Base-by-base conservation (phyloP, 768 basidiomycete species). In the Holtermannia corniformis region DNA sequence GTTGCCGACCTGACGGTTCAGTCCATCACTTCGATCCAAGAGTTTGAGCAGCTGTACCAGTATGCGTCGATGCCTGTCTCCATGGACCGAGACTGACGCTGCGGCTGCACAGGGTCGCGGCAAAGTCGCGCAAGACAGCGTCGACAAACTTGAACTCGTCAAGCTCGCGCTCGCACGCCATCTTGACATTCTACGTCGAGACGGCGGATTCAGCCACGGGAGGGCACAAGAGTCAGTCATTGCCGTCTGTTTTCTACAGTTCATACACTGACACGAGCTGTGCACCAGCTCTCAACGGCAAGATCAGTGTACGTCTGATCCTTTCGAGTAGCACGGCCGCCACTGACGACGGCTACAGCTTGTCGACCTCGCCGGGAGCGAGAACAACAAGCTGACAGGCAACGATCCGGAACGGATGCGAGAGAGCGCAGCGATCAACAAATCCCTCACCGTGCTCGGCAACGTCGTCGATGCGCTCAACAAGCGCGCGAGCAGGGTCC, bases 381-480 rank as follows among this genome's bases (percentile, higher is more conserved):
- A 92, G 73, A 90, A 90, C 64, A 91, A 90, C 70, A 91, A 87
- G 47, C 50, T 85, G 23, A 90, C 90, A 3, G 88, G 89, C 3
- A 91, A 90, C 59, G 85, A 91, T 65, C 75, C 81, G 1, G 81
- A 80, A n/a, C 81, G 90, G 1, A 88, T 91, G 84, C 81, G 83
- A 2, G 90, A 93, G 73, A 86, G 85, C 3, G 74, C 85, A 2
- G 87, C 88, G 16, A 93, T 93, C 68, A 93, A 93, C 74, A 88
- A 86, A 68, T 87, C 85, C 4, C 72, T 93, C 44, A 86, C 86
- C 56, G 85, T 85, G 7, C 79, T 93, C 2, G 87, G 87, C 1
- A 87, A 87, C 71, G 88, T 91, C 4, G 86, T 92, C 2, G 82
- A 87, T 65, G 86, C 87, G 10, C 74, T 91, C 23, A 91, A 70